phyloP scores from a whole-genome alignment of 2,329 filamentous ascomycete genomes.

The Cytospora chrysosperma region DNA sequence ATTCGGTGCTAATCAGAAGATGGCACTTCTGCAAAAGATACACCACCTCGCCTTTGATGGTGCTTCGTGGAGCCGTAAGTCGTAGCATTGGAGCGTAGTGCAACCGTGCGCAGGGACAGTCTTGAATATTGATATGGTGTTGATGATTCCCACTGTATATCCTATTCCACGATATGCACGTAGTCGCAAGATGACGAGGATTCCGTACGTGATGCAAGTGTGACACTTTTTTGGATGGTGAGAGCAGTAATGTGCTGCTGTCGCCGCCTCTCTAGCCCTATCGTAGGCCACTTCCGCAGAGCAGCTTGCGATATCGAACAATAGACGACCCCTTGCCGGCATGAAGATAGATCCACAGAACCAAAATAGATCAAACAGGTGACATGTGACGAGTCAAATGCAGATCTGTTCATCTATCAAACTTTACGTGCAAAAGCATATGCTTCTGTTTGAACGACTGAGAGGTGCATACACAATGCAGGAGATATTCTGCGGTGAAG shows the following conservation, averaged over 20 bases:
- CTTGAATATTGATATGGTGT: background rate
- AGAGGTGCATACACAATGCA: background rate
- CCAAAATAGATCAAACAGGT: background rate
- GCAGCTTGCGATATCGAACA: background rate
- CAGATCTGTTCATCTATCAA: background rate
- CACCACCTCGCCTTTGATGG: background rate
- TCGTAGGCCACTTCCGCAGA: background rate
- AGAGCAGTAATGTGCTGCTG: background rate
- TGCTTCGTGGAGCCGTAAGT: background rate
- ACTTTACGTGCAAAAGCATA: background rate
- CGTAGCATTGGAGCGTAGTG: background rate
- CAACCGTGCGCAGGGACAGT: background rate
- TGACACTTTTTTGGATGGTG: background rate
- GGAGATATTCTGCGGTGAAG: background rate
- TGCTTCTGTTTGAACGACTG: background rate
- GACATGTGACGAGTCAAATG: background rate
- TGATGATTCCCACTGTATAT: background rate
- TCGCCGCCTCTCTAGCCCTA: background rate
- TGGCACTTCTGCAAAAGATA: background rate
- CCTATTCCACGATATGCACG: background rate
- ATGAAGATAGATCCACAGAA: background rate
- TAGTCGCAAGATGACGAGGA: background rate
- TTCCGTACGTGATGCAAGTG: background rate
- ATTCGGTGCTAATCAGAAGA: background rate
- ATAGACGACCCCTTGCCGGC: background rate